Base-by-base conservation (phyloP, 306 rosid genomes). In the Spatholobus suberectus region DNA sequence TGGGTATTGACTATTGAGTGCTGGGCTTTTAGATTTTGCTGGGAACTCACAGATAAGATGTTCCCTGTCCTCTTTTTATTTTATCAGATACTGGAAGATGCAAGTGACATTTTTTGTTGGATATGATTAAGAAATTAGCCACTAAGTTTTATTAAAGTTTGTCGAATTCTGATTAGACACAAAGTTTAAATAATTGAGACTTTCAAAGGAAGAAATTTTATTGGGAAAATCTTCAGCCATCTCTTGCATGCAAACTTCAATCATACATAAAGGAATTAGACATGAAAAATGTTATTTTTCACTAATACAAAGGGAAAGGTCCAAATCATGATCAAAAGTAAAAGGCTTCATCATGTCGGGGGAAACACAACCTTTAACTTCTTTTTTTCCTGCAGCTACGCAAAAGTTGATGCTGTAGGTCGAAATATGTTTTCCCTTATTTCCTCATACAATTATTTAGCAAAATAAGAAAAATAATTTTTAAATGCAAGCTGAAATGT, bases 141-240 rank as follows among this genome's bases (percentile, higher is more conserved):
- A 83, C 80, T 76, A 83, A 86, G 87, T 86, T 69, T 69, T 77
- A 76, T 83, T 86, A 86, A 88, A 88, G 89, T 79, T 82, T 83
- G 83, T 86, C 78, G 86, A 87, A 68, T 70, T 73, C 51, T 69
- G 76, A 86, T 80, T 82, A 78, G 91, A 86, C 89, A 89, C 78
- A 84, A 85, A 82, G 84, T 43, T 76, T 35, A 43, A 75, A 91
- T 86, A 77, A 84, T 86, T 91, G 87, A 82, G 73, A 35, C 63
- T 76, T 75, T 75, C 23, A 68, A 38, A 15, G 74, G 67, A 70
- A 81, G 86, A 77, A 74, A 87, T 59, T 65, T 70, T 24, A 80
- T 57, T 54, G 66, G 55, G 12, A 21, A 78, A 52, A 46, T 78
- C 27, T 43, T 51, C 14, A 52, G 24, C 66, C 40, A 74, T 81